phyloP scores from a whole-genome alignment of 2,329 filamentous ascomycete genomes.

The Chaetothyriales sp. region DNA sequence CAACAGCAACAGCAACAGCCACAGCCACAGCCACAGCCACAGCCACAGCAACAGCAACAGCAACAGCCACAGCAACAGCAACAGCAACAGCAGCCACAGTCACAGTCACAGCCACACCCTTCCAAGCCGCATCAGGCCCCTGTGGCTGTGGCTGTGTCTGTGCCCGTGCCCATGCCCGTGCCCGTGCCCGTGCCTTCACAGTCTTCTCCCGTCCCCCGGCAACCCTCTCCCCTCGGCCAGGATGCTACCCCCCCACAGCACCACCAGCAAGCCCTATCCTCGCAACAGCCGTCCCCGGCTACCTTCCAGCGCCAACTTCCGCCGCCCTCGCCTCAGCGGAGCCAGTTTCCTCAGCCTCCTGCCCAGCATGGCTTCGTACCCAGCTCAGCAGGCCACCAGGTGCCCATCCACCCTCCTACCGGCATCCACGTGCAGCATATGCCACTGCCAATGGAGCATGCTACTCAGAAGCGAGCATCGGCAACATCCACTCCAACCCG shows the following conservation, averaged over 20 bases:
- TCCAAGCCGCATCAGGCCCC: background rate
- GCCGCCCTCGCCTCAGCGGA: slow-evolving; percentile 14
- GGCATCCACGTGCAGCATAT: slow-evolving; percentile 10
- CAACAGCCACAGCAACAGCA: background rate
- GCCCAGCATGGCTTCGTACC: background rate
- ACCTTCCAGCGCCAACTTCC: slow-evolving; percentile 12
- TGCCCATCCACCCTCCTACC: slow-evolving; percentile 10
- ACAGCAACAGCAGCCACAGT: background rate
- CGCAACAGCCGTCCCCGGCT: slow-evolving; percentile 9
- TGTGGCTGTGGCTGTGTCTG: too few species aligned
- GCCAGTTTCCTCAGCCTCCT: slow-evolving; percentile 1
- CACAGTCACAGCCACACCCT: background rate
- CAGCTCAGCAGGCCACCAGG: slow-evolving; percentile 9
- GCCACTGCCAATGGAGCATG: slow-evolving; percentile 14
- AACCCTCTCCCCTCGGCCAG: background rate
- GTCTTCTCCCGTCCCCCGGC: background rate
- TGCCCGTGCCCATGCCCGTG: too few species aligned
- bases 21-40: background rate
- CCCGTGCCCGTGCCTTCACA: background rate
- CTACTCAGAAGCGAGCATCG: slow-evolving; percentile 7
- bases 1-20: background rate
- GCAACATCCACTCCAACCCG: slow-evolving; percentile 9
- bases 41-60: slow-evolving; percentile 1
- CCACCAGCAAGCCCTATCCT: background rate
- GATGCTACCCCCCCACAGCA: background rate